A percentile compares a stretch with the other conserved stretches of the same genome.
phyloP scores from a whole-genome alignment of 1,284 basidiomycete genomes.

The Agaricales sp. region DNA sequence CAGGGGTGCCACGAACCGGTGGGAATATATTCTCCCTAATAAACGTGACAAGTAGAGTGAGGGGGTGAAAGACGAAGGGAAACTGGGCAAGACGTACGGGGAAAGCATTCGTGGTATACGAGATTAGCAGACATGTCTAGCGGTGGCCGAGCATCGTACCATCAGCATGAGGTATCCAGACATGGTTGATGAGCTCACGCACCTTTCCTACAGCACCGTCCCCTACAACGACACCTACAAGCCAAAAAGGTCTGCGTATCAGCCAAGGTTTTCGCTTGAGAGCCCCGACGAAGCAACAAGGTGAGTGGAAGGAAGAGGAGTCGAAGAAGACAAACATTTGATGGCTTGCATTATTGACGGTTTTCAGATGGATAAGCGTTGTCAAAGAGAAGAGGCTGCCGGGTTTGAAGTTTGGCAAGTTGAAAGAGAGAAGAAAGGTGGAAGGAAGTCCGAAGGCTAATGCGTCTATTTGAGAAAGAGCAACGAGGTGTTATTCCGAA shows the following conservation, averaged over 20 bases:
- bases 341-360: slow-evolving; percentile 55
- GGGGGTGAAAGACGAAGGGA: slow-evolving; percentile 7
- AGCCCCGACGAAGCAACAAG: slow-evolving; percentile 4
- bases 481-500: slow-evolving; percentile 1
- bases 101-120: slow-evolving; percentile 94
- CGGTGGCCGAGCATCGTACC: neutral
- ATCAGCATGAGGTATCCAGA: slow-evolving; percentile 7
- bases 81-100: slow-evolving; percentile 50
- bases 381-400: neutral
- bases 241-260: too few species aligned
- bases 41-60: slow-evolving; percentile 12
- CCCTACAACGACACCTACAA: slow-evolving; percentile 90
- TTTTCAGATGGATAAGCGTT: slow-evolving; percentile 8
- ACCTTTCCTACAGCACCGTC: slow-evolving; percentile 99
- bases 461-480: slow-evolving; percentile 5
- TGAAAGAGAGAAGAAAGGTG: slow-evolving; percentile 2
- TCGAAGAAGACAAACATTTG: slow-evolving; percentile 37
- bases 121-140: slow-evolving; percentile 93
- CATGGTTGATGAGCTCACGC: slow-evolving; percentile 18
- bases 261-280: neutral
- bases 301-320: slow-evolving; percentile 9
- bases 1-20: slow-evolving; percentile 50
- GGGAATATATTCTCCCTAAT: slow-evolving; percentile 92
- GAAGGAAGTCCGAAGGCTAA: slow-evolving; percentile 6
- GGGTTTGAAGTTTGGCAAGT: neutral